Base-by-base conservation (phyloP, 2,329 filamentous ascomycete species). In the Monilinia laxa region DNA sequence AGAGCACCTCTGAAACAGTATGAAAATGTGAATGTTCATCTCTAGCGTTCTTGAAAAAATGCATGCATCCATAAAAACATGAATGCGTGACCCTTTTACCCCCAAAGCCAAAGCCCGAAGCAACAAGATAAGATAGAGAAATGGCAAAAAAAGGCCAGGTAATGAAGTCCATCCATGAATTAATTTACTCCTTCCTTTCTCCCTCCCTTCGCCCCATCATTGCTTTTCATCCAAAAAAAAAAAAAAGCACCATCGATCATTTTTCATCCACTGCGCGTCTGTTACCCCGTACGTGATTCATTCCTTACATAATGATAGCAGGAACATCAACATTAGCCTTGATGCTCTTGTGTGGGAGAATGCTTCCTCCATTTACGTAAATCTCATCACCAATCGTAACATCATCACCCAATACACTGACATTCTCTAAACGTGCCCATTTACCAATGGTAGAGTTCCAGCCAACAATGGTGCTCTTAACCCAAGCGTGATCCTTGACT, bases 401-500 rank as follows among this genome's bases (percentile, higher is more conserved):
- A 78, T 99, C 94, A 81, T 99, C 95, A 72, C 94, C 95, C 25
- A 99, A 86, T 64, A 99, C 94, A n/a, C 92, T 94, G 53, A 98
- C 93, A 77, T 99, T 99, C 85, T 99, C 95, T 71, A 98, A 84
- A 73, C 94, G 90, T 68, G 94, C 94, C 94, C 94, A 99, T 77
- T 90, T 91, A 77, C 94, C 94, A 67, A 99, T 92, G 47, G 88
- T 90, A 83, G 92, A 96, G 85, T 97, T 97, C 94, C 94, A 99
- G 76, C 94, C 94, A 64, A 98, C 93, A 78, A 99, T 98, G 75
- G 94, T 95, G 78, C 91, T 96, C 88, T 98, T 98, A 79, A 99
- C 87, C 94, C 94, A 98, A 58, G 95, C 95, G 79, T 99, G 94
- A 78, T 99, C 95, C 86, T 97, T 97, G 80, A 97, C 90, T 83